phyloP scores from a whole-genome alignment of 2,329 filamentous ascomycete genomes.

The Colletotrichum paranaense region DNA sequence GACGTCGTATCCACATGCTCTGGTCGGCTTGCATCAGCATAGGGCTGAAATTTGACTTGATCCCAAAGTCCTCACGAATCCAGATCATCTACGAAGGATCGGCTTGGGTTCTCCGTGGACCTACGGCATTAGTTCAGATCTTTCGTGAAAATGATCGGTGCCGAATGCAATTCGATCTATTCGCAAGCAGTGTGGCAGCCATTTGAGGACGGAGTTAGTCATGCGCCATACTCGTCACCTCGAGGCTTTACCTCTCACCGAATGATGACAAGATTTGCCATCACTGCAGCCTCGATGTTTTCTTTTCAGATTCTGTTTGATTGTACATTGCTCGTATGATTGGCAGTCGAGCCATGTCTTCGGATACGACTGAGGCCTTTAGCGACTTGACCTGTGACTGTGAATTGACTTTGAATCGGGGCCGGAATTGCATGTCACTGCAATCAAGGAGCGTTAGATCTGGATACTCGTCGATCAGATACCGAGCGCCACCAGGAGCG shows the following conservation, averaged over 20 bases:
- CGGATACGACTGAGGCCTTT: background rate
- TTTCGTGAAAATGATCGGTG: background rate
- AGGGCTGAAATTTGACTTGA: constrained; percentile 26
- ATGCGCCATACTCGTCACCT: background rate
- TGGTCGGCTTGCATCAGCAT: constrained; percentile 9
- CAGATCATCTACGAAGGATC: background rate
- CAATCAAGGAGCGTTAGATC: background rate
- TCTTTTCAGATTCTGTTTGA: background rate
- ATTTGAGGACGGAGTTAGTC: background rate
- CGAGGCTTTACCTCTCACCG: background rate
- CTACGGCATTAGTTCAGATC: background rate
- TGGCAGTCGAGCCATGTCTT: background rate
- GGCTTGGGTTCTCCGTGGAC: background rate
- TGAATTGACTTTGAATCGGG: too few species aligned
- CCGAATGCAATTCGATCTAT: background rate
- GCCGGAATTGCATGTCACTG: background rate
- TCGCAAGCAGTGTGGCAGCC: background rate
- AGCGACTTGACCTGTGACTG: background rate
- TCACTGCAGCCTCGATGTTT: background rate
- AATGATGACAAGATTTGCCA: background rate
- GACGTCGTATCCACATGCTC: constrained; percentile 1
- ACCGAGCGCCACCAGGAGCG: background rate
- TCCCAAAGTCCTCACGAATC: background rate
- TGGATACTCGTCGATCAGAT: background rate
- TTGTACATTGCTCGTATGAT: background rate